These are phyloP conservation scores for Hypomontagnella submonticulosa DNA, from an alignment of 495 filamentous ascomycete genomes.

Conservation along the genomic window DNA sequence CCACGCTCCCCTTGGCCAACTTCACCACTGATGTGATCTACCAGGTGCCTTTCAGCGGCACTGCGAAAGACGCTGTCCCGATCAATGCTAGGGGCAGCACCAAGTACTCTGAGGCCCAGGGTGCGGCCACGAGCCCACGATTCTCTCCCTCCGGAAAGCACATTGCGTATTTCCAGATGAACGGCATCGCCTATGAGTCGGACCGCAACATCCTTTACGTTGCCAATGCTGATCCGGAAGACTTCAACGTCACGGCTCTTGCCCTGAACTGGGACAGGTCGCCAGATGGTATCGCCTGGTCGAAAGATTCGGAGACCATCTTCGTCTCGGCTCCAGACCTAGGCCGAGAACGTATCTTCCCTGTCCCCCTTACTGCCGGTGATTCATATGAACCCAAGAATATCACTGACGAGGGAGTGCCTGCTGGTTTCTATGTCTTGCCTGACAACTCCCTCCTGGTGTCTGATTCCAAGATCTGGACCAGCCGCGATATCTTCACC, in stretches of 20 bases:
- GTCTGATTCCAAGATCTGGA: slow-evolving; percentile 67
- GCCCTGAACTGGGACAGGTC: slow-evolving; percentile 65
- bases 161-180: slow-evolving; percentile 74
- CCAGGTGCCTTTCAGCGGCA: slow-evolving; percentile 62
- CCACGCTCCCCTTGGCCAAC: slow-evolving; percentile 69
- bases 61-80: slow-evolving; percentile 43
- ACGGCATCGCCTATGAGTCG: slow-evolving; percentile 76
- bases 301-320: slow-evolving; percentile 66
- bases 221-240: slow-evolving; percentile 36
- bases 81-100: slow-evolving; percentile 46
- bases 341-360: slow-evolving; percentile 68
- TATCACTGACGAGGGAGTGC: slow-evolving; percentile 65
- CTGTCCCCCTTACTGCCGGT: slow-evolving; percentile 57
- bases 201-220: slow-evolving; percentile 75
- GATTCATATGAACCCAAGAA: slow-evolving; percentile 59
- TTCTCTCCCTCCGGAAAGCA: slow-evolving; percentile 74
- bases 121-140: slow-evolving; percentile 72
- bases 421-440: slow-evolving; percentile 62
- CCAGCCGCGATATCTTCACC: slow-evolving; percentile 62
- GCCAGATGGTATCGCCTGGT: slow-evolving; percentile 64
- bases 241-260: slow-evolving; percentile 52
- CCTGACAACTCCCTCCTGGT: slow-evolving; percentile 63
- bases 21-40: slow-evolving; percentile 74
- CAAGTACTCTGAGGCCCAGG: slow-evolving; percentile 62
- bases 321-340: slow-evolving; percentile 66